Evolutionary conservation across 169 alveolate genomes (phyloP).

Genomic region (Miamiensis avidus): DNA sequence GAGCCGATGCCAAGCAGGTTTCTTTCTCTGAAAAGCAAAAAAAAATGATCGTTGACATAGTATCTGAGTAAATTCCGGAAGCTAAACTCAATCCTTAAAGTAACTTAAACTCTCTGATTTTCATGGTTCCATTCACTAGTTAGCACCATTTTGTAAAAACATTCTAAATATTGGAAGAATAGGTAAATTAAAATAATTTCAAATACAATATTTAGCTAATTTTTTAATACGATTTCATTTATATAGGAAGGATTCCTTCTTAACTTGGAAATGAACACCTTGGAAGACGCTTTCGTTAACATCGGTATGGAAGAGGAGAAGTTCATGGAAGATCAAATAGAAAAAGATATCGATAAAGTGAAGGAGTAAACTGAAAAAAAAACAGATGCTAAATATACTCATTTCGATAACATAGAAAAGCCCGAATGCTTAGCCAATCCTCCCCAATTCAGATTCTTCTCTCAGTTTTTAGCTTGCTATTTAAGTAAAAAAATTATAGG

Average conservation of each 20-base stretch:
- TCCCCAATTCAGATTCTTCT: neutral
- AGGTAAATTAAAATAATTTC: neutral
- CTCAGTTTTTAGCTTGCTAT: constrained; percentile 6
- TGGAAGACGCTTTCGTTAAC: constrained; percentile 67
- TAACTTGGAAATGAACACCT: constrained; percentile 52
- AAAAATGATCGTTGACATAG: constrained; percentile 9
- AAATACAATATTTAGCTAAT: too few species aligned
- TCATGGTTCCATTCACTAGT: constrained; percentile 11
- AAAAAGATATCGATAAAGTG: neutral
- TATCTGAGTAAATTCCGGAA: constrained; percentile 4
- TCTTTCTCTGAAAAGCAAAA: constrained; percentile 13
- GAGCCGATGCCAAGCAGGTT: too few species aligned
- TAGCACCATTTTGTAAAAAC: constrained; percentile 2
- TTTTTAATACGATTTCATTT: too few species aligned
- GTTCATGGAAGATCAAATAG: constrained; percentile 19
- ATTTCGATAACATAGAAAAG: constrained; percentile 4
- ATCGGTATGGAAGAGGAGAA: constrained; percentile 62
- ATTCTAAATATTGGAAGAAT: constrained; percentile 32
- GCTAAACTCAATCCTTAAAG: constrained; percentile 25
- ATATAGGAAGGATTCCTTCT: neutral
- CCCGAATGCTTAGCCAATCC: constrained; percentile 6
- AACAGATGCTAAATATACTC: neutral
- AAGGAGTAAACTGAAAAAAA: neutral
- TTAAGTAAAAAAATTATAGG: neutral
- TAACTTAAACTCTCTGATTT: constrained; percentile 16